Evolutionary conservation across 1,139 yeast species (phyloP).

Genomic region (Kodamaea fungicola): DNA sequence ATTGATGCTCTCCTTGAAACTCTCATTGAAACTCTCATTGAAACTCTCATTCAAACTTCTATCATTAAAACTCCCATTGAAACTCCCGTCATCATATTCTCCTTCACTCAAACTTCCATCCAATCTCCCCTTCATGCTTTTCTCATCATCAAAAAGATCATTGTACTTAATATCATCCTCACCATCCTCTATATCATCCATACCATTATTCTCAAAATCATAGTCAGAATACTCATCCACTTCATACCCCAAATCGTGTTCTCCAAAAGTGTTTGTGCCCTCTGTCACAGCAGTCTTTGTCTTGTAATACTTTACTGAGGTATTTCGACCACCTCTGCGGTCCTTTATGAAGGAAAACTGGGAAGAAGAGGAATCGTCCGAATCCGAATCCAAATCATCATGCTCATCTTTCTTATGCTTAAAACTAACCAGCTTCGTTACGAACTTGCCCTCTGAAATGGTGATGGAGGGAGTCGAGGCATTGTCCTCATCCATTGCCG

Average conservation of each 20-base stretch:
- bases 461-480: constrained; percentile 15
- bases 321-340: constrained; percentile 54
- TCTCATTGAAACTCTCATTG: constrained; percentile 1
- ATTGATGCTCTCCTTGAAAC: neutral
- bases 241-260: constrained; percentile 34
- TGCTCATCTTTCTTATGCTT: constrained; percentile 7
- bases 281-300: constrained; percentile 17
- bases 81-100: neutral
- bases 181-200: constrained; percentile 37
- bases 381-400: constrained; percentile 18
- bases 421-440: constrained; percentile 18
- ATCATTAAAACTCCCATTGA: constrained; percentile 3
- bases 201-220: constrained; percentile 48
- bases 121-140: constrained; percentile 5
- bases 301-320: constrained; percentile 60
- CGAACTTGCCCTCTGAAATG: constrained; percentile 14
- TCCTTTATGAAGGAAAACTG: constrained; percentile 61
- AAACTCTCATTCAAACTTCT: neutral
- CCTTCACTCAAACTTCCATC: constrained; percentile 1
- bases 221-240: constrained; percentile 37
- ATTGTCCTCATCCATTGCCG: constrained; percentile 4
- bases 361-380: constrained; percentile 34
- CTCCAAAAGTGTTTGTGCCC: constrained; percentile 20
- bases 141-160: constrained; percentile 19
- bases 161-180: constrained; percentile 41